A percentile compares a stretch with the other conserved stretches of the same genome.
These are phyloP conservation scores for Aspergillus olivimuriae DNA, from an alignment of 495 filamentous ascomycete species.

Conservation along the genomic window DNA sequence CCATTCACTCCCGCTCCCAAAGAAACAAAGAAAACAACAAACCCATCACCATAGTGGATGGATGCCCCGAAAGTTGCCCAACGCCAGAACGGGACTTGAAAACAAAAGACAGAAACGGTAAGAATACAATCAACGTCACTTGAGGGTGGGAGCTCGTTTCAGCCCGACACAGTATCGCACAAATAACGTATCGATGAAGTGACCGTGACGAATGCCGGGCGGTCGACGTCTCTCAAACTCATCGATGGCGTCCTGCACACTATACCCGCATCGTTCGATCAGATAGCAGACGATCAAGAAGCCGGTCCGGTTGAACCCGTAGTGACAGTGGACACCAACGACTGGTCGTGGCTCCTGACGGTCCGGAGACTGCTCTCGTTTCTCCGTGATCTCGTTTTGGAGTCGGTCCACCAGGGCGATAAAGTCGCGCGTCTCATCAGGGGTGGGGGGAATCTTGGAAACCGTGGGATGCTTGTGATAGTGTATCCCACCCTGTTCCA, in stretches of 20 bases:
- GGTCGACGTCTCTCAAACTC: slow-evolving; percentile 68
- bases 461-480: slow-evolving; percentile 90
- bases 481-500: slow-evolving; percentile 64
- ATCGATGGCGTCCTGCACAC: slow-evolving; percentile 70
- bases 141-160: slow-evolving; percentile 47
- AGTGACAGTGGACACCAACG: slow-evolving; percentile 90
- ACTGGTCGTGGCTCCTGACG: slow-evolving; percentile 40
- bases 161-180: slow-evolving; percentile 64
- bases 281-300: slow-evolving; percentile 90
- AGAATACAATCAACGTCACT: slow-evolving; percentile 6
- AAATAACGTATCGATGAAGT: slow-evolving; percentile 83
- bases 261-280: slow-evolving; percentile 70
- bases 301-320: slow-evolving; percentile 88
- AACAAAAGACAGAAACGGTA: slow-evolving; percentile 8
- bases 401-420: slow-evolving; percentile 71
- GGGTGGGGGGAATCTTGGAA: slow-evolving; percentile 80
- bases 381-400: slow-evolving; percentile 34
- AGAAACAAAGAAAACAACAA: no score
- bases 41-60: no score
- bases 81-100: slow-evolving; percentile 7
- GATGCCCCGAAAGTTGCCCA: no score
- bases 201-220: slow-evolving; percentile 81
- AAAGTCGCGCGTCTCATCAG: slow-evolving; percentile 70
- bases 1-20: no score
- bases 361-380: slow-evolving; percentile 35